phyloP scores from a whole-genome alignment of 2,329 filamentous ascomycete species.

The Cercospora sp. region DNA sequence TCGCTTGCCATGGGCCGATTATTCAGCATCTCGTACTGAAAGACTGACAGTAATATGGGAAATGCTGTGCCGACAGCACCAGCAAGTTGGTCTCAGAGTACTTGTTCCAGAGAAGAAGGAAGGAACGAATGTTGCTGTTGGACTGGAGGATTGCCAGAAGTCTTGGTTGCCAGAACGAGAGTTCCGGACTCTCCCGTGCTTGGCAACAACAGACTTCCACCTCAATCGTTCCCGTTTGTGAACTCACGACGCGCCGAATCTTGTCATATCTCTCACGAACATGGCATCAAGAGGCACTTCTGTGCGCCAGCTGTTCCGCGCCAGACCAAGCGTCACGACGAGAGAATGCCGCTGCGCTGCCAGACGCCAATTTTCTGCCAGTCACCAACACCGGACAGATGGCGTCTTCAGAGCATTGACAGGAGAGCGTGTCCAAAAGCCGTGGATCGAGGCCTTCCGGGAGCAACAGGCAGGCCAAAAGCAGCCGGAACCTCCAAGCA shows the following conservation, averaged over 20 bases:
- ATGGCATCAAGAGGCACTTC: conserved; percentile 6
- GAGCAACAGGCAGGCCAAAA: conserved; percentile 49
- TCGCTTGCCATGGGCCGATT: neutral
- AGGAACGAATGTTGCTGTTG: neutral
- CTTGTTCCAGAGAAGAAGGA: neutral
- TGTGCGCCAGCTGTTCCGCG: conserved; percentile 1
- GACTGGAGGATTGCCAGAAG: neutral
- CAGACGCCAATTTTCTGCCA: conserved; percentile 25
- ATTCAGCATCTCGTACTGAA: neutral
- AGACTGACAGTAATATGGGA: neutral
- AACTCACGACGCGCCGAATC: neutral
- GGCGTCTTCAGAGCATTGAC: conserved; percentile 63
- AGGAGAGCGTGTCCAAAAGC: conserved; percentile 62
- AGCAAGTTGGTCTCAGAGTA: neutral
- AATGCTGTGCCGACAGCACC: neutral
- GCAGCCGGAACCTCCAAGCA: conserved; percentile 37
- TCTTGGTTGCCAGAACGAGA: neutral
- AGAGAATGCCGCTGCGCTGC: neutral
- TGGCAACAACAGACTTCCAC: neutral
- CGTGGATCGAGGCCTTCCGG: conserved; percentile 67
- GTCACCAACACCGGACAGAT: conserved; percentile 46
- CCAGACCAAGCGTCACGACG: neutral
- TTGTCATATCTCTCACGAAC: neutral
- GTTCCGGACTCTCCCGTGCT: neutral
- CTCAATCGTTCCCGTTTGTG: neutral